Percentiles rank a stretch among this genome's conserved stretches.
These are phyloP conservation scores for Aspergillus carlsbadensis DNA, from an alignment of 495 filamentous ascomycete species.

Conservation along the genomic window DNA sequence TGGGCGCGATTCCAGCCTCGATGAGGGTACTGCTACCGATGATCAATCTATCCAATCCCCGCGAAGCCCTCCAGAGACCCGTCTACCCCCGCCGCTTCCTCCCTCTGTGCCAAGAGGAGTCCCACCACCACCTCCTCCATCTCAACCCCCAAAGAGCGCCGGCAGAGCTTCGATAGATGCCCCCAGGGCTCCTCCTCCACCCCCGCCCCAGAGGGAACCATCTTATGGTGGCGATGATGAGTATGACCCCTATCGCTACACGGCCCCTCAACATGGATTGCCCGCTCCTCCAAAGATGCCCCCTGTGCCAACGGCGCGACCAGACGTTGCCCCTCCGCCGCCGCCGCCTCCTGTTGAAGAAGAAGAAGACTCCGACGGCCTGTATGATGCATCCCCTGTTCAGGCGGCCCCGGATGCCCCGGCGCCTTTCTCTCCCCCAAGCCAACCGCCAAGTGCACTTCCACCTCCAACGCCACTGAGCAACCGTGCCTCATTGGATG, in stretches of 20 bases:
- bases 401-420: slow-evolving; percentile 43
- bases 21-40: slow-evolving; percentile 55
- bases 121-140: slow-evolving; percentile 56
- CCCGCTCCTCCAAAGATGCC: slow-evolving; percentile 31
- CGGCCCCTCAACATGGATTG: slow-evolving; percentile 43
- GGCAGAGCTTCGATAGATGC: slow-evolving; percentile 61
- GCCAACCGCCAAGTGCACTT: slow-evolving; percentile 33
- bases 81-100: slow-evolving; percentile 60
- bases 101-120: slow-evolving; percentile 50
- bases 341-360: slow-evolving; percentile 31
- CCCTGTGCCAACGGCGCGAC: slow-evolving; percentile 21
- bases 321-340: slow-evolving; percentile 23
- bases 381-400: slow-evolving; percentile 55
- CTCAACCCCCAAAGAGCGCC: slow-evolving; percentile 44
- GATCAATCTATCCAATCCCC: slow-evolving; percentile 50
- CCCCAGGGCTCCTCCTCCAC: slow-evolving; percentile 68
- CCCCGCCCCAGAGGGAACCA: slow-evolving; percentile 43
- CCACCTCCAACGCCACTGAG: slow-evolving; percentile 44
- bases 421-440: slow-evolving; percentile 31
- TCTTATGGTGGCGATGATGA: slow-evolving; percentile 59
- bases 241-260: slow-evolving; percentile 74
- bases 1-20: slow-evolving; percentile 70
- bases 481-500: slow-evolving; percentile 68
- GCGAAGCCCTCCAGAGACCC: slow-evolving; percentile 44
- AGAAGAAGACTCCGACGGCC: slow-evolving; percentile 43